A percentile compares a stretch with the other conserved stretches of the same genome.
These are phyloP conservation scores for Tulasnella sp. DNA, from an alignment of 768 basidiomycete genomes.

Conservation along the genomic window DNA sequence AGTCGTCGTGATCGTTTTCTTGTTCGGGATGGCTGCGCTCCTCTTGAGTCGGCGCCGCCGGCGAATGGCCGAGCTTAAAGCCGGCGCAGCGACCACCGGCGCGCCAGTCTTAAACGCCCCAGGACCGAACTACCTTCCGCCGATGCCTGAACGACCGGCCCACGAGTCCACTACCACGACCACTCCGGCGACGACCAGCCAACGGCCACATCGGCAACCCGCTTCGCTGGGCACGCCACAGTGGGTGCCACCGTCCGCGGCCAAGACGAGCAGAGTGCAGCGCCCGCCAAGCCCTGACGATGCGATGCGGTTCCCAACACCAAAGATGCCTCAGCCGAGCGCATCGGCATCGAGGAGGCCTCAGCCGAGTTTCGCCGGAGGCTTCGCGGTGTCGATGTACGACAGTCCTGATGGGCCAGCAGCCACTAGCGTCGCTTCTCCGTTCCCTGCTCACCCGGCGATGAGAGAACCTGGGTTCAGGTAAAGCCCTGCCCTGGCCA, in stretches of 20 bases:
- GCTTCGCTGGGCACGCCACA: not conserved
- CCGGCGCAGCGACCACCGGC: not conserved
- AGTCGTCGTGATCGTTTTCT: not conserved
- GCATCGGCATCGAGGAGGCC: not conserved
- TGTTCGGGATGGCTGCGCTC: not conserved
- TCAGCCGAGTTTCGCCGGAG: not conserved
- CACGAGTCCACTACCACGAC: too few relatives aligned
- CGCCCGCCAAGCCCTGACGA: not conserved
- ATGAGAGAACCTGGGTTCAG: constrained; percentile 1
- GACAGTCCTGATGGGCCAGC: not conserved
- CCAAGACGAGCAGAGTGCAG: not conserved
- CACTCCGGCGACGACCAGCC: not conserved
- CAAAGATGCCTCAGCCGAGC: not conserved
- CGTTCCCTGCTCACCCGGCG: not conserved
- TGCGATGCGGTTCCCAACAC: not conserved
- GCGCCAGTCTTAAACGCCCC: not conserved
- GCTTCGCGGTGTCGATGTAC: not conserved
- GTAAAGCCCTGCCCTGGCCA: not conserved
- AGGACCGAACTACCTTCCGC: not conserved
- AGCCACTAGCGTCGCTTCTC: not conserved
- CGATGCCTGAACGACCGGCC: not conserved
- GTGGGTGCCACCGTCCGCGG: not conserved
- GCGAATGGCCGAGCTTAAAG: not conserved
- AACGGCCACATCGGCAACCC: not conserved
- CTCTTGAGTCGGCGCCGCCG: not conserved